These are phyloP conservation scores for Blastobotrys indianensis DNA, from an alignment of 1,139 yeast genomes.

Conservation along the genomic window DNA sequence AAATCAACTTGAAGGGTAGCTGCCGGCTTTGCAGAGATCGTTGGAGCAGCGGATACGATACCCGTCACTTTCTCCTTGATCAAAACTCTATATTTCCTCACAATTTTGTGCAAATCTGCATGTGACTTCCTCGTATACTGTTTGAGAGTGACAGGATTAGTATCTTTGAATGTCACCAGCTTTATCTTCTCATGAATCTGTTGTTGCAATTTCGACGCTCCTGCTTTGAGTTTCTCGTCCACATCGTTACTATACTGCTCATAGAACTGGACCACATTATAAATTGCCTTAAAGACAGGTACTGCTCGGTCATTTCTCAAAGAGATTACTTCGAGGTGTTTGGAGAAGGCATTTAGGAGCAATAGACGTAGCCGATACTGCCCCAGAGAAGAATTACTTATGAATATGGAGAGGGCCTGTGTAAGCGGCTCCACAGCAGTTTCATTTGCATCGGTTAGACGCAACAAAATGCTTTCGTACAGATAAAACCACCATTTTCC, in stretches of 20 bases:
- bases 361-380: conserved; percentile 57
- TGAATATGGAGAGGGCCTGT: conserved; percentile 67
- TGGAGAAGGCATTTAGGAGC: conserved; percentile 56
- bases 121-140: conserved; percentile 92
- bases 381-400: conserved; percentile 72
- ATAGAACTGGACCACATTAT: conserved; percentile 61
- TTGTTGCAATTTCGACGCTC: conserved; percentile 58
- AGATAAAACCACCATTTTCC: conserved; percentile 92
- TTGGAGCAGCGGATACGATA: conserved; percentile 48
- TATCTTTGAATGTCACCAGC: conserved; percentile 96
- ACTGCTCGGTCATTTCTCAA: conserved; percentile 15
- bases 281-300: conserved; percentile 41
- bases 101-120: conserved; percentile 70
- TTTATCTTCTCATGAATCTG: conserved; percentile 79
- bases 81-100: conserved; percentile 71
- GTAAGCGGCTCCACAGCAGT: conserved; percentile 43
- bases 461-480: conserved; percentile 57
- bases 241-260: conserved; percentile 54
- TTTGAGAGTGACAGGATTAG: conserved; percentile 84
- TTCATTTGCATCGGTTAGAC: conserved; percentile 25
- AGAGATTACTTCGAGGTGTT: conserved; percentile 37
- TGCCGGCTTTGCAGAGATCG: background rate
- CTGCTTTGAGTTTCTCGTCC: conserved; percentile 40
- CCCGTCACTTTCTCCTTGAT: conserved; percentile 50
- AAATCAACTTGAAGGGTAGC: background rate